Base-by-base conservation (phyloP, 257 asterid genomes). In the Oldenlandia corymbosa region DNA sequence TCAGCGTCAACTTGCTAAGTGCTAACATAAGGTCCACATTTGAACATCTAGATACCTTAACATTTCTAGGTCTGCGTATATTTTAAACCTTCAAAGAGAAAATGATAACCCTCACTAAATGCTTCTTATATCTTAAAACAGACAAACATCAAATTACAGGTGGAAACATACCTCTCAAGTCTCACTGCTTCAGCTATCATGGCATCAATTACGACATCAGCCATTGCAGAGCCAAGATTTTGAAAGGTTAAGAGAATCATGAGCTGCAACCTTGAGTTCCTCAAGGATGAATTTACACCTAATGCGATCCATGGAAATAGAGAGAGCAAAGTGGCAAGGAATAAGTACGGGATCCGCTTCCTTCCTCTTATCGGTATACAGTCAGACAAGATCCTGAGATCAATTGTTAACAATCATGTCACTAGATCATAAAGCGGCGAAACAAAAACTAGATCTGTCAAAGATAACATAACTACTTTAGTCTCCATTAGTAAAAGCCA, bases 141-240 rank as follows among this genome's bases (percentile, higher is more conserved):
- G 17, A 23, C 14, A 55, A 21, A 54, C 27, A 46, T 9, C 64
- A 31, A 47, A 30, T 18, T 23, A 68, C 70, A 59, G 18, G 51
- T n/a, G 39, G n/a, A 76, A 69, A 82, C 78, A 60, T 81, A 87
- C 98, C 91, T 77, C 80, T 91, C 98, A 53, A 66, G 79, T 78
- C 95, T 83, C 56, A 82, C 95, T 14, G 95, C 98, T 87, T 88
- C 98, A 37, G 98, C 98, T 48, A 91, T 91, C 98, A 91, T 91
- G 31, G 98, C 98, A 73, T 91, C 98, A 78, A 91, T 87, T 70
- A 91, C 97, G 32, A 91, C 98, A 60, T 91, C 98, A 64, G 98
- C 95, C 98, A 88, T 91, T 63, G 98, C 98, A 69, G 95, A 86
- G 61, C 98, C 98, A 75, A 88, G 80, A 68, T 91, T 91, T 83